A percentile compares a stretch with the other conserved stretches of the same genome.
These are phyloP conservation scores for Penicillium salamii DNA, from an alignment of 495 filamentous ascomycete species.

Conservation along the genomic window DNA sequence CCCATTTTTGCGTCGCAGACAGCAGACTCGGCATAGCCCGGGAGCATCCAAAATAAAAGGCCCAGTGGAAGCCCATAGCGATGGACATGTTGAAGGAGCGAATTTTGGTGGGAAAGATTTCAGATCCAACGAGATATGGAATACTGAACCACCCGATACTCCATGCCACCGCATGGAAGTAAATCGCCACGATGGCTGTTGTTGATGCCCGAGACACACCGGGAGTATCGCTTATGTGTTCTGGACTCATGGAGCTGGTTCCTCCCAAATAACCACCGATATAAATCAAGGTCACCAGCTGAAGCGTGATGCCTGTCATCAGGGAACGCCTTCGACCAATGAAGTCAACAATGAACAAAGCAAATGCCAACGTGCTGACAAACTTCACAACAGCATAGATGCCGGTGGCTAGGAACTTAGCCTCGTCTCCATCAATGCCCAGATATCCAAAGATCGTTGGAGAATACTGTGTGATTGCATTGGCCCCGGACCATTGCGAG, in stretches of 20 bases:
- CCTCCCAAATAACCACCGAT: constrained; percentile 17
- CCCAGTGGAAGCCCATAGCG: constrained; percentile 52
- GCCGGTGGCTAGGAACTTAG: constrained; percentile 39
- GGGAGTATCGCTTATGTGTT: constrained; percentile 9
- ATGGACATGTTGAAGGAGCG: constrained; percentile 25
- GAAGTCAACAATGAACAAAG: constrained; percentile 62
- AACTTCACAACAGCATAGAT: constrained; percentile 47
- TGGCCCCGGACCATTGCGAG: constrained; percentile 30
- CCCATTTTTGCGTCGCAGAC: constrained; percentile 18
- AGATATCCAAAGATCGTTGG: constrained; percentile 31
- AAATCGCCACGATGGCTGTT: constrained; percentile 55
- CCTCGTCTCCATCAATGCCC: constrained; percentile 31
- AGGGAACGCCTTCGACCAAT: constrained; percentile 58
- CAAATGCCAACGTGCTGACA: constrained; percentile 51
- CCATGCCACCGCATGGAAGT: constrained; percentile 57
- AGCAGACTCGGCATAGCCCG: constrained; percentile 42
- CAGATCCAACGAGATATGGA: constrained; percentile 63
- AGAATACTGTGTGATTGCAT: constrained; percentile 27
- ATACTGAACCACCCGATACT: constrained; percentile 63
- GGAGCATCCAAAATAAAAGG: constrained; percentile 60
- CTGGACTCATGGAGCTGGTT: constrained; percentile 9
- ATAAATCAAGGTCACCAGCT: constrained; percentile 18
- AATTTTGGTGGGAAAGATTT: constrained; percentile 57
- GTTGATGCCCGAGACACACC: constrained; percentile 29
- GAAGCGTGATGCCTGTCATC: constrained; percentile 20